Conservation (phyloP, 306 rosid species). For the Potentilla sterilis region DNA sequence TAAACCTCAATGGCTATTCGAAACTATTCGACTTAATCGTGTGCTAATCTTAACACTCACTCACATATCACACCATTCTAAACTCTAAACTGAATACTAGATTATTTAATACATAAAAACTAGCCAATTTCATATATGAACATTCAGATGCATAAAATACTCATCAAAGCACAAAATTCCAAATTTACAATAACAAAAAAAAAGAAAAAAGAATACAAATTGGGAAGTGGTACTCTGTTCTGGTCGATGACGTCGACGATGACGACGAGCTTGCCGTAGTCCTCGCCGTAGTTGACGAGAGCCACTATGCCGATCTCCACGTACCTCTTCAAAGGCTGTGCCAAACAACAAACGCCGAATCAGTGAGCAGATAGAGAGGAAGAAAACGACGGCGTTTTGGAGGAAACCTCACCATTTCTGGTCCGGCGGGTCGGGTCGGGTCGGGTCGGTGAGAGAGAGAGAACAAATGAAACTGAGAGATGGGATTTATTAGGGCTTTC, state of each 20-base stretch:
- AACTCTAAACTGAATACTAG: too few species aligned
- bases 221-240: slow-evolving; percentile 47
- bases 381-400: not conserved
- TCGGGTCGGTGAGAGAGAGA: too few species aligned
- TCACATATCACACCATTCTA: too few species aligned
- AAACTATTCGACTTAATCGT: not conserved
- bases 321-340: slow-evolving; percentile 87
- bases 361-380: not conserved
- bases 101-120: too few species aligned
- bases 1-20: not conserved
- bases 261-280: slow-evolving; percentile 86
- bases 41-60: too few species aligned
- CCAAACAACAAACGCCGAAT: not conserved
- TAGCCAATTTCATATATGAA: too few species aligned
- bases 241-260: slow-evolving; percentile 93
- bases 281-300: slow-evolving; percentile 83
- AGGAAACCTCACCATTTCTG: slow-evolving; percentile 48
- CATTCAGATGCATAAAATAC: too few species aligned
- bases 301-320: slow-evolving; percentile 95
- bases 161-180: too few species aligned
- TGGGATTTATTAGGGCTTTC: too few species aligned
- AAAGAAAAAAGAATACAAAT: not conserved
- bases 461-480: too few species aligned
- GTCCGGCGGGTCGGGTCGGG: not conserved
- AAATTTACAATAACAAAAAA: too few species aligned